phyloP scores from a whole-genome alignment of 768 basidiomycete species.

The Boletellus emodensis region DNA sequence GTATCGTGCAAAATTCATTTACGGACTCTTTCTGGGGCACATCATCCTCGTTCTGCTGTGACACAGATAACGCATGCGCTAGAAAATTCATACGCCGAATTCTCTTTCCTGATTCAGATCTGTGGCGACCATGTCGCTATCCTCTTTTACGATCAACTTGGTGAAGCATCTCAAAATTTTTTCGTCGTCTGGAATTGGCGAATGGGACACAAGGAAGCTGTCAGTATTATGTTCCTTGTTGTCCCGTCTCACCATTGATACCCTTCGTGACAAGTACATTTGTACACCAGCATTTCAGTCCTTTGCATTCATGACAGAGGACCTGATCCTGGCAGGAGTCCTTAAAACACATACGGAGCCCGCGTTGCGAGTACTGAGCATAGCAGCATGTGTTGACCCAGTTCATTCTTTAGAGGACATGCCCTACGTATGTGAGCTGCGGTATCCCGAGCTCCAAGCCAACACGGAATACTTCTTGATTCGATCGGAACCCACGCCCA shows the following conservation, averaged over 20 bases:
- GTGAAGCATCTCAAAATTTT: conserved; percentile 1
- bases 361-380: conserved; percentile 17
- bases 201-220: conserved; percentile 26
- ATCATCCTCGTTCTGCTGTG: conserved; percentile 21
- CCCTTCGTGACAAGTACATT: conserved; percentile 17
- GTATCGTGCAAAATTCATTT: conserved; percentile 25
- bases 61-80: conserved; percentile 14
- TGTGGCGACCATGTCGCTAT: conserved; percentile 31
- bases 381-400: conserved; percentile 7
- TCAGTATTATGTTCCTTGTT: conserved; percentile 13
- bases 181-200: conserved; percentile 37
- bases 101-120: conserved; percentile 29
- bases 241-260: background rate
- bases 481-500: conserved; percentile 32
- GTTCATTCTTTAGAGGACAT: conserved; percentile 11
- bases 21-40: conserved; percentile 28
- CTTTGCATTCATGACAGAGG: conserved; percentile 34
- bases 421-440: conserved; percentile 24
- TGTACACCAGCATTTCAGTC: conserved; percentile 23
- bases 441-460: conserved; percentile 21
- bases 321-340: conserved; percentile 23
- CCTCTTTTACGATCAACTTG: conserved; percentile 18
- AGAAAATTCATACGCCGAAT: background rate
- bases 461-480: conserved; percentile 22
- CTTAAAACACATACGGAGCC: conserved; percentile 2